Evolutionary conservation across 139 green algal genomes (phyloP).

Genomic region (Astrephomene gubernaculifera): DNA sequence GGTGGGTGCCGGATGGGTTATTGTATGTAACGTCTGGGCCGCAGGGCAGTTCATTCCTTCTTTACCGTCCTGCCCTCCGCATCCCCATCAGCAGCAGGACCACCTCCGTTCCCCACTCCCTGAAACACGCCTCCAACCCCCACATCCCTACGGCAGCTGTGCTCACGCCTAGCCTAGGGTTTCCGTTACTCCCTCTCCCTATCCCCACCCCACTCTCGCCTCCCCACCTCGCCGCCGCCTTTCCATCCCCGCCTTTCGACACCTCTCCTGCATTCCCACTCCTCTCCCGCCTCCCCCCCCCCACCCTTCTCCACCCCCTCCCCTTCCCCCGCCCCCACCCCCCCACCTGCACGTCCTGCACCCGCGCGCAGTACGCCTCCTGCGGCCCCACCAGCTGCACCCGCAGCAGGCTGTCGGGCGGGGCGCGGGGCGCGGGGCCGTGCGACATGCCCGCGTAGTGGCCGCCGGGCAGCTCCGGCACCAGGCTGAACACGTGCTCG

Average conservation of each 20-base stretch:
- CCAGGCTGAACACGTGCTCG: constrained; percentile 27
- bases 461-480: constrained; percentile 30
- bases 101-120: too few species aligned
- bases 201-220: background rate
- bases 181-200: background rate
- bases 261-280: background rate
- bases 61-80: background rate
- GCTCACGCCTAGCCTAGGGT: too few species aligned
- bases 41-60: background rate
- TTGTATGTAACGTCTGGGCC: too few species aligned
- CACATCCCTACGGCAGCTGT: too few species aligned
- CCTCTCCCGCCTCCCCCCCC: background rate
- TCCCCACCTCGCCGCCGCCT: too few species aligned
- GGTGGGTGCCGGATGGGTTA: too few species aligned
- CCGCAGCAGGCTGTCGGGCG: constrained; percentile 44
- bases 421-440: background rate
- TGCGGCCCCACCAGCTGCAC: constrained; percentile 61
- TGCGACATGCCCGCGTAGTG: constrained; percentile 55
- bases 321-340: background rate
- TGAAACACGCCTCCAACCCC: too few species aligned
- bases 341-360: constrained; percentile 51
- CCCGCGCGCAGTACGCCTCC: constrained; percentile 62
- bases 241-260: too few species aligned
- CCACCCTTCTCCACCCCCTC: background rate
- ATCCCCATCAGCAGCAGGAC: background rate